Base-by-base conservation (phyloP, 148 eudicot species). In the Linanthus parryae region DNA sequence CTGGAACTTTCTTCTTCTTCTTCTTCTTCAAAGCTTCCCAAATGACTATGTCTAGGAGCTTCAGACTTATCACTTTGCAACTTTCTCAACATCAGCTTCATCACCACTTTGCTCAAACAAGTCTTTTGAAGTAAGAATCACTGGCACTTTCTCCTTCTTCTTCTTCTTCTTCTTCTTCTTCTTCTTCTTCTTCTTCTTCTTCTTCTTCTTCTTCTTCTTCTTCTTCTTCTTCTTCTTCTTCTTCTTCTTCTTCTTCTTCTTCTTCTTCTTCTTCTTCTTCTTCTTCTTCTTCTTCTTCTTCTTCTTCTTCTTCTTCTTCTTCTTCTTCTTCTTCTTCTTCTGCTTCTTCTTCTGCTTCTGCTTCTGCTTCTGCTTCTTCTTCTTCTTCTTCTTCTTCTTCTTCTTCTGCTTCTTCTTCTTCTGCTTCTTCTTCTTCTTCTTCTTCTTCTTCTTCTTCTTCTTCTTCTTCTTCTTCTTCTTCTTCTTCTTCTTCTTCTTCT, bases 141-240 rank as follows among this genome's bases (percentile, higher is more conserved):
- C 10, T 33, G 37, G 37, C 7, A 33, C 10, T 10, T 33, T 33
- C 37, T 33, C 10, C 37, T 33, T 33, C 37, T 33, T 33, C 37
- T 33, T 33, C 37, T 33, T 33, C 37, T 33, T 33, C 37, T 33
- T 33, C 37, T 33, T 33, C 37, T 33, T 33, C 37, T 33, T 33
- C 37, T 33, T 33, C 37, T 33, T 33, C 37, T 33, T 33, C 37
- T 33, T 33, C 37, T 33, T 33, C 37, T 33, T 33, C 37, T 33
- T 33, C 37, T 33, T 33, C 37, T 33, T 33, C 37, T 33, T 33
- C 37, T 33, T 33, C 37, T 33, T 33, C 37, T 33, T 33, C 37
- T 33, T 33, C 37, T 33, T 33, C 37, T 33, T 33, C 37, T 33
- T 33, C 37, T 33, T 33, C 37, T 33, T 33, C 37, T 33, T 33